These are phyloP conservation scores for Penicillium expansum DNA, from an alignment of 2,329 filamentous ascomycete genomes.

Conservation along the genomic window DNA sequence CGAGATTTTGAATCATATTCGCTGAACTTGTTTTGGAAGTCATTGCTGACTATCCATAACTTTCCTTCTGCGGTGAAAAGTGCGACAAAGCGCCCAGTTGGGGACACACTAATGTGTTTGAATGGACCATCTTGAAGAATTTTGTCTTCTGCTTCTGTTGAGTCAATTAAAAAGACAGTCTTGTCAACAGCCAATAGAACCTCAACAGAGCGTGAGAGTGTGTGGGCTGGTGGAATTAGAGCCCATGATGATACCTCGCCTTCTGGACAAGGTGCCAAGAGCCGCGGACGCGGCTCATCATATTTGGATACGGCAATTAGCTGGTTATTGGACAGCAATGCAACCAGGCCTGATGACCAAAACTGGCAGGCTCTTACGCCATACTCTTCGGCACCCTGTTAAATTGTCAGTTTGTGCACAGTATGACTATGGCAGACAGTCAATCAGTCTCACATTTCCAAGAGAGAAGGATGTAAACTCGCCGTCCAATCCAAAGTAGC, in stretches of 20 bases:
- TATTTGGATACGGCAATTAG: slow-evolving; percentile 86
- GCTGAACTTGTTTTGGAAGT: slow-evolving; percentile 88
- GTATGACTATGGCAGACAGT: too few species aligned
- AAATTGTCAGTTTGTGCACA: slow-evolving; percentile 13
- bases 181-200: slow-evolving; percentile 80
- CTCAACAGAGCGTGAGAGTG: slow-evolving; percentile 88
- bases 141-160: slow-evolving; percentile 85
- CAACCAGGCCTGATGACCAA: slow-evolving; percentile 89
- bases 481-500: slow-evolving; percentile 86
- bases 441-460: slow-evolving; percentile 58
- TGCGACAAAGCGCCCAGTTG: slow-evolving; percentile 82
- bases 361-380: slow-evolving; percentile 89
- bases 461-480: slow-evolving; percentile 94
- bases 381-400: slow-evolving; percentile 74
- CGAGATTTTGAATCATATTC: slow-evolving; percentile 87
- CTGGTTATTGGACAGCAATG: slow-evolving; percentile 81
- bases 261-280: slow-evolving; percentile 72
- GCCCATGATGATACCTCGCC: slow-evolving; percentile 85
- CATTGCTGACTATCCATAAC: slow-evolving; percentile 88
- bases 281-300: slow-evolving; percentile 81
- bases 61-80: slow-evolving; percentile 82
- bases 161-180: slow-evolving; percentile 83
- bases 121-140: slow-evolving; percentile 91
- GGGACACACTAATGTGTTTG: slow-evolving; percentile 83
- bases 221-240: slow-evolving; percentile 81